phyloP scores from a whole-genome alignment of 257 asterid genomes.

The Asclepias syriaca region DNA sequence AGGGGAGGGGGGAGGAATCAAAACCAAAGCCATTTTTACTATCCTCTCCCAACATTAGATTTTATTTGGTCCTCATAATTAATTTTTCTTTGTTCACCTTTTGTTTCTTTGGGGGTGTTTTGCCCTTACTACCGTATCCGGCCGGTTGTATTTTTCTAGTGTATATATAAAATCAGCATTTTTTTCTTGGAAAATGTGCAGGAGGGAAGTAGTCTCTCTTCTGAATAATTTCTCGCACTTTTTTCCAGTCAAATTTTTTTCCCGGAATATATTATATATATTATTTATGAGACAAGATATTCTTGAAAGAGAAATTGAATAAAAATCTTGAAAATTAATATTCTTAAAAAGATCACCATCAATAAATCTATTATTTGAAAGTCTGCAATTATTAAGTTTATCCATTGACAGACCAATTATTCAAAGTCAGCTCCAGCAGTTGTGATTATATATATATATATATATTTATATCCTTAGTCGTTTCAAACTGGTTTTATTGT shows the following conservation, averaged over 20 bases:
- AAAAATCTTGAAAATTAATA: too few species aligned
- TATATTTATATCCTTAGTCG: too few species aligned
- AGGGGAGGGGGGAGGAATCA: conserved; percentile 12
- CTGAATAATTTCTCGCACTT: neutral
- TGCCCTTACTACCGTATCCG: conserved; percentile 5
- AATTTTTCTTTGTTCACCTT: conserved; percentile 6
- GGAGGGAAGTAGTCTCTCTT: neutral
- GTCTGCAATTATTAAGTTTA: too few species aligned
- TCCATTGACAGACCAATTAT: too few species aligned
- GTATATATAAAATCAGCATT: conserved; percentile 22
- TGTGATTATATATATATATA: too few species aligned
- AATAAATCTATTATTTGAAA: too few species aligned
- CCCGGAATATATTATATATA: neutral
- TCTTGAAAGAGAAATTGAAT: too few species aligned
- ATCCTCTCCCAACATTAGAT: conserved; percentile 3
- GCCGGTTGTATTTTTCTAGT: conserved; percentile 24
- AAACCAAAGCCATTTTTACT: conserved; percentile 6
- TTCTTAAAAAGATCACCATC: too few species aligned
- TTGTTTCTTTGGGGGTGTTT: neutral
- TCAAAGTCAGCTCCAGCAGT: too few species aligned
- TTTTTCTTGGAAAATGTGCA: conserved; percentile 3
- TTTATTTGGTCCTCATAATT: conserved; percentile 8
- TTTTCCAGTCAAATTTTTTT: neutral
- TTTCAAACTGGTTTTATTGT: too few species aligned
- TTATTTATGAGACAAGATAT: too few species aligned